Evolutionary conservation across 257 asterid genomes (phyloP).

Genomic region (Capsicum chinense): DNA sequence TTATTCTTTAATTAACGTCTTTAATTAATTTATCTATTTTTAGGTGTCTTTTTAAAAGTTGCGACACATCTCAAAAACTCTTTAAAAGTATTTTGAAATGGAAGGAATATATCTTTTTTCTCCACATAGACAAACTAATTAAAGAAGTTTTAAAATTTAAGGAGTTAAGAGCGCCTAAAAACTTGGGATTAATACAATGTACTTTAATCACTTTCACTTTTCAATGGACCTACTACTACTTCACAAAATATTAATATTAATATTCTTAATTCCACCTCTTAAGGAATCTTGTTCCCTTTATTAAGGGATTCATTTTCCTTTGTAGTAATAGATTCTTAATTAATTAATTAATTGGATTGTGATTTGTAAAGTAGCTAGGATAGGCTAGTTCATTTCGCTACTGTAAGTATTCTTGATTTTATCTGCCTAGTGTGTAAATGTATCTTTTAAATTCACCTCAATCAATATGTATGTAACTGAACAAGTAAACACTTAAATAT

Average conservation of each 20-base stretch:
- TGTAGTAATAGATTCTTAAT: neutral
- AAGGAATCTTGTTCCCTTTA: neutral
- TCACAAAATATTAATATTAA: neutral
- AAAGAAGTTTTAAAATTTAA: neutral
- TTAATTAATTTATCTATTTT: too few relatives aligned
- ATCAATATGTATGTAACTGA: too few relatives aligned
- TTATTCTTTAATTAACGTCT: too few relatives aligned
- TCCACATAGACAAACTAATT: neutral
- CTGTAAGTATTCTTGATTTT: neutral
- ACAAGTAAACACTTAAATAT: too few relatives aligned
- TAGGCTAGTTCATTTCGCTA: neutral
- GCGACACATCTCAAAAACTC: too few relatives aligned
- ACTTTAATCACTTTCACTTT: neutral
- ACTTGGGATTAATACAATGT: neutral
- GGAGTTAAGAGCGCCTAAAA: neutral
- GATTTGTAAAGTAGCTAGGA: neutral
- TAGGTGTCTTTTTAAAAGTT: too few relatives aligned
- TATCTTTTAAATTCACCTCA: too few relatives aligned
- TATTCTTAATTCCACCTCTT: neutral
- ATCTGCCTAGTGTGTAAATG: too few relatives aligned
- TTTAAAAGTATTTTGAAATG: too few relatives aligned
- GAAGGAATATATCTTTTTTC: neutral
- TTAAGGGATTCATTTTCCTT: neutral
- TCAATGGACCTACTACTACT: neutral
- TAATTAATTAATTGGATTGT: neutral